Base-by-base conservation (phyloP, 352 stramenopile species). In the Phytophthora sp. region DNA sequence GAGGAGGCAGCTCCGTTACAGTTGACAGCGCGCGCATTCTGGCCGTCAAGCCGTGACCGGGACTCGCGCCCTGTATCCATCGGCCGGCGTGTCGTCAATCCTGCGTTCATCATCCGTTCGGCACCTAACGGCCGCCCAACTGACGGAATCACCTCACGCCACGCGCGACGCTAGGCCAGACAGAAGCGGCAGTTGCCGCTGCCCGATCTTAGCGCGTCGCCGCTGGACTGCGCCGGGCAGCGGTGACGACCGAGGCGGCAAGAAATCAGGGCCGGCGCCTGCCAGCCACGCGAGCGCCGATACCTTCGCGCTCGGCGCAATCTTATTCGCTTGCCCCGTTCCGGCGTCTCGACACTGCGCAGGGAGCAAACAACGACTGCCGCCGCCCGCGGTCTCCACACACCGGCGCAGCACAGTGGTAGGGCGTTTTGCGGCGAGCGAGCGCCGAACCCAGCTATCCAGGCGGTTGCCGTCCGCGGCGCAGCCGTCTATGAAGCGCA, bases 91-190 rank as follows among this genome's bases (percentile, higher is more conserved):
- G 41, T 45, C 28, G 31, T 48, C 20, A 48, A 53, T 51, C 34
- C 27, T 62, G n/a, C n/a, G n/a, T n/a, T n/a, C n/a, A n/a, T 53
- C 38, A 59, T 64, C 53, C 52, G 60, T 56, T 69, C 39, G 54
- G 20, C n/a, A 52, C 15, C 13, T 42, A 60, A 38, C 38, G 18
- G 38, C 20, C 3, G 38, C 35, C 21, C 45, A 41, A 53, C 45
- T 32, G 28, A 57, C 35, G 37, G 28, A 39, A 43, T 48, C 56
- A 65, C 38, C 37, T 20, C 45, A 64, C 48, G 56, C 28, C 30
- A 56, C 28, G 8, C 5, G 32, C 18, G 31, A n/a, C n/a, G n/a
- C n/a, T n/a, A 21, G 24, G 30, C 21, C 26, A 5, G 31, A 28
- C 30, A 52, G 42, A 51, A 35, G 53, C 31, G 32, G 53, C 30